Percentiles rank a stretch among this genome's conserved stretches.
These are phyloP conservation scores for Phytophthora capsici DNA, from an alignment of 352 stramenopile species.

Conservation along the genomic window DNA sequence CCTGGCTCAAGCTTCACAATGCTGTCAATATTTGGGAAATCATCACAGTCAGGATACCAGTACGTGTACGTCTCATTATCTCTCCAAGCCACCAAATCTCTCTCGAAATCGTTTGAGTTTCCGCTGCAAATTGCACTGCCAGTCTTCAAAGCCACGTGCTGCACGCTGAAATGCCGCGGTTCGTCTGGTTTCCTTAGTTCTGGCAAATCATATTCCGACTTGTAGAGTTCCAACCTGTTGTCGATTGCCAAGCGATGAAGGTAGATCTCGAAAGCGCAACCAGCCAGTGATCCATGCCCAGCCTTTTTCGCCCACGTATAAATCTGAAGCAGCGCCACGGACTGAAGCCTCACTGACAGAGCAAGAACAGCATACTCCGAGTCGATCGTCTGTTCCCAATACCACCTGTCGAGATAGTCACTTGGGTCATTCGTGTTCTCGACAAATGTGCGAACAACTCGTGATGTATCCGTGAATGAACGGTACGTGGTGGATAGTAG, in stretches of 20 bases:
- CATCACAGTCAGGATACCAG: neutral
- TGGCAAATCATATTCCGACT: constrained; percentile 18
- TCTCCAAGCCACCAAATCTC: neutral
- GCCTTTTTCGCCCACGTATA: constrained; percentile 2
- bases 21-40: neutral
- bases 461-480: neutral
- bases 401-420: neutral
- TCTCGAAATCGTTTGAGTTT: no score
- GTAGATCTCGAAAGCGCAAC: constrained; percentile 14
- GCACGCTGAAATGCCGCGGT: neutral
- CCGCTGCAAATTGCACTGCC: no score
- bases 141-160: no score
- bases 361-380: constrained; percentile 17
- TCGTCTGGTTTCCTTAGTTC: constrained; percentile 8
- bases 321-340: neutral
- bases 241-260: constrained; percentile 1
- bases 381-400: constrained; percentile 25
- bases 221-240: constrained; percentile 1
- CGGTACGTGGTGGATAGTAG: neutral
- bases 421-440: neutral
- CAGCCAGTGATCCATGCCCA: constrained; percentile 11
- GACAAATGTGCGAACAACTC: constrained; percentile 22
- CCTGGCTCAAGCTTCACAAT: neutral
- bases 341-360: constrained; percentile 1
- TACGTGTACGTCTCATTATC: neutral